Base-by-base conservation (phyloP, 1,284 basidiomycete species). In the Cryptococcus maquisensis region DNA sequence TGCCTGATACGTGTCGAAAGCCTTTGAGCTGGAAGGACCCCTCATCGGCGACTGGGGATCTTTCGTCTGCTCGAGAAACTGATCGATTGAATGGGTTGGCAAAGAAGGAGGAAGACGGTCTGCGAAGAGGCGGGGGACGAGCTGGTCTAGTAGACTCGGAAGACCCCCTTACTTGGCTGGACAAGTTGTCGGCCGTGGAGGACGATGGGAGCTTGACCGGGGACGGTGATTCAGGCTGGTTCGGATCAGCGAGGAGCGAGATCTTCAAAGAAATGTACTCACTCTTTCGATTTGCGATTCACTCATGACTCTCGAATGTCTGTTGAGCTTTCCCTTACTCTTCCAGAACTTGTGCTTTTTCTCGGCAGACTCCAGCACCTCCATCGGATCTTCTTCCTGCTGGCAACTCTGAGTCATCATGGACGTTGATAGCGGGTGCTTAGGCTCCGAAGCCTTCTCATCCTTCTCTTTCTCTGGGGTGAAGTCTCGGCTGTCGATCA, bases 1-100 rank as follows among this genome's bases (percentile, higher is more conserved):
- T 63, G 8, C 71, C 69, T 4, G 72, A 72, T 13, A 76, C 65
- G 54, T 76, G 74, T 12, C 74, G 63, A 53, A 76, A 76, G 2
- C 65, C 62, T 51, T 64, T 69, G 38, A 76, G 66, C 54, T 71
- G 70, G 61, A 76, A 76, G 1, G 68, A 70, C 2, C 67, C 64
- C 38, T 72, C 69, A 51, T 75, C 72, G 9, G 42, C 38, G 10
- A 44, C 28, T 2, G 60, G 38, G 7, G 52, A 48, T 12, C 43
- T 52, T 1, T 68, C 62, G n/a, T 68, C 68, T 0, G 57, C 53
- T 21, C 70, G 69, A 5, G 70, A 72, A 15, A 54, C 52, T 1
- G 71, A 61, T 10, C 67, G 61, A 24, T 52, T 54, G 54, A 73
- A 73, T 2, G 68, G 66, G 47, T 66, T 69, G 48, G 62, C 58